Conservation (phyloP, 768 basidiomycete genomes). For the Daedalea quercina region DNA sequence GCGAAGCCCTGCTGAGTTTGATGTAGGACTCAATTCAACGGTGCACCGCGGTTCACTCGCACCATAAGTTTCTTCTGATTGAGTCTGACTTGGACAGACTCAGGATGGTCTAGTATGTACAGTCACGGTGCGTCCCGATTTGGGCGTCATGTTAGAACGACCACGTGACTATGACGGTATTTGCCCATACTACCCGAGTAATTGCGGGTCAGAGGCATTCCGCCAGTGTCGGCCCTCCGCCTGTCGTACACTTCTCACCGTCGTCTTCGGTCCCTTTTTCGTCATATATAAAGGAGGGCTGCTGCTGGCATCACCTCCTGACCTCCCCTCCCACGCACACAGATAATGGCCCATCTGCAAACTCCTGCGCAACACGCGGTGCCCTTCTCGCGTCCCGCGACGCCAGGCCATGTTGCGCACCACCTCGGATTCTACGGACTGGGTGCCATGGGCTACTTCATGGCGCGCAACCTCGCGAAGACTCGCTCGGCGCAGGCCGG, state of each 20-base stretch:
- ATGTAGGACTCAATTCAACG: no score
- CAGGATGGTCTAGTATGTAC: no score
- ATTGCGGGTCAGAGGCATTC: no score
- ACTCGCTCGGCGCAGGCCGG: slow-evolving; percentile 30
- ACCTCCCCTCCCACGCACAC: background rate
- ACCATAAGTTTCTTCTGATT: no score
- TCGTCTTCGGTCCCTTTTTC: no score
- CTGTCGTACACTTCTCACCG: no score
- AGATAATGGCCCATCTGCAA: background rate
- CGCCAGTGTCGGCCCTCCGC: no score
- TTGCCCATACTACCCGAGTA: background rate
- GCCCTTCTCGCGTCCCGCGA: slow-evolving; percentile 56
- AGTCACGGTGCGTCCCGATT: no score
- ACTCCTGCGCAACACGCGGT: slow-evolving; percentile 3
- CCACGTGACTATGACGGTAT: background rate
- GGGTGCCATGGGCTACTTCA: slow-evolving; percentile 66
- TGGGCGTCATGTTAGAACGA: no score
- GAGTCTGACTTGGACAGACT: no score
- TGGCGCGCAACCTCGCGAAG: slow-evolving; percentile 76
- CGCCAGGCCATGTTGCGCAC: slow-evolving; percentile 31
- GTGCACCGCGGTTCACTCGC: no score
- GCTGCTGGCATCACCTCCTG: background rate
- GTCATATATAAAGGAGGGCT: background rate
- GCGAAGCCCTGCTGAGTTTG: no score
- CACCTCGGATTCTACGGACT: slow-evolving; percentile 44